phyloP scores from a whole-genome alignment of 768 basidiomycete species.

The Boletus rufocinnamomeus region DNA sequence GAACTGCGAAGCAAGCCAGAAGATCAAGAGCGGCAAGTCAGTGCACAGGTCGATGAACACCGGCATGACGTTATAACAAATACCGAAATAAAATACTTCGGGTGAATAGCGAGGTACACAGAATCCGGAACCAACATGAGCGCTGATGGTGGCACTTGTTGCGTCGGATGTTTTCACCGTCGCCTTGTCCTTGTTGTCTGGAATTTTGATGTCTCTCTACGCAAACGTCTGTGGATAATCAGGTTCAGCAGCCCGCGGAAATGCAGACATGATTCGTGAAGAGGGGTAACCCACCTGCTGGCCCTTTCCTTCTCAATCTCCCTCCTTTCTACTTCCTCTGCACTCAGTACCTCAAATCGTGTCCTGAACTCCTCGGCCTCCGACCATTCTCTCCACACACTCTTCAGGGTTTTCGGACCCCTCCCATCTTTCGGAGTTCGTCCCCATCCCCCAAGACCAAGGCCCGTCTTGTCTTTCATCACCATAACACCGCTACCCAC shows the following conservation, averaged over 20 bases:
- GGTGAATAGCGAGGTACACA: slow-evolving; percentile 8
- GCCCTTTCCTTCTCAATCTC: slow-evolving; percentile 88
- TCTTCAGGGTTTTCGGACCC: slow-evolving; percentile 79
- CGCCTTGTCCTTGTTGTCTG: slow-evolving; percentile 49
- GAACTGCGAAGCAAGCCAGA: slow-evolving; percentile 12
- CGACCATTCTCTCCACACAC: slow-evolving; percentile 95
- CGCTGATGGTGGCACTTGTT: slow-evolving; percentile 7
- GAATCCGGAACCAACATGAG: slow-evolving; percentile 6
- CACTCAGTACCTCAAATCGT: slow-evolving; percentile 78
- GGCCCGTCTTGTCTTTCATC: slow-evolving; percentile 80
- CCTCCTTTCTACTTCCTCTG: slow-evolving; percentile 89
- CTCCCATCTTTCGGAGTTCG: slow-evolving; percentile 75
- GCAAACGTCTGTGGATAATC: slow-evolving; percentile 48
- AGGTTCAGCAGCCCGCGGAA: slow-evolving; percentile 1
- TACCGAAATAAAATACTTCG: slow-evolving; percentile 26
- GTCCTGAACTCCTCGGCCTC: slow-evolving; percentile 92
- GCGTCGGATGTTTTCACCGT: slow-evolving; percentile 27
- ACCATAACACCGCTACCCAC: slow-evolving; percentile 47
- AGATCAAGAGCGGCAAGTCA: slow-evolving; percentile 17
- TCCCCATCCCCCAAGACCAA: slow-evolving; percentile 74
- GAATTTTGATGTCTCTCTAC: slow-evolving; percentile 68
- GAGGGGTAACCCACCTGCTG: slow-evolving; percentile 48
- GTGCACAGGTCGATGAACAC: slow-evolving; percentile 2
- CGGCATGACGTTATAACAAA: slow-evolving; percentile 23
- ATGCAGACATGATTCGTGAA: slow-evolving; percentile 1